A percentile compares a stretch with the other conserved stretches of the same genome.
Conservation (phyloP, 106 monocot species). For the Dioscorea alata region DNA sequence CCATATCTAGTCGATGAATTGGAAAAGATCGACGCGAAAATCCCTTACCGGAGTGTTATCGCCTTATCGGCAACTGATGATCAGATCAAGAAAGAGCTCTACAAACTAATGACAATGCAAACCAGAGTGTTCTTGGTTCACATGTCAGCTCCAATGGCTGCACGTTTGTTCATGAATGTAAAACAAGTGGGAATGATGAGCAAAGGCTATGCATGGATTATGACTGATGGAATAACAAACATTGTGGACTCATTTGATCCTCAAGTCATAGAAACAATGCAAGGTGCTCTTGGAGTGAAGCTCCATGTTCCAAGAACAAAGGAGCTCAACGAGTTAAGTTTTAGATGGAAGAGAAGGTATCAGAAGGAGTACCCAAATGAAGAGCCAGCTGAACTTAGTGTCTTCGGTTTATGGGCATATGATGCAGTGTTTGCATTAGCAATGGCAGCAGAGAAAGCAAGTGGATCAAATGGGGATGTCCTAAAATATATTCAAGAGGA, state of each 20-base stretch:
- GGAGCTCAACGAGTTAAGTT: conserved; percentile 15
- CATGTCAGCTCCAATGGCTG: conserved; percentile 22
- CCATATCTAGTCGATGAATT: conserved; percentile 47
- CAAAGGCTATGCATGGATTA: conserved; percentile 57
- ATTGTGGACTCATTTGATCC: conserved; percentile 17
- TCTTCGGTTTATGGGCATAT: conserved; percentile 12
- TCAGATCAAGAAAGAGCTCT: conserved; percentile 23
- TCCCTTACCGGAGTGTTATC: conserved; percentile 35
- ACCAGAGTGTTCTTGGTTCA: conserved; percentile 67
- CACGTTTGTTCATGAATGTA: conserved; percentile 25
- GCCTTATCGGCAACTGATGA: conserved; percentile 12
- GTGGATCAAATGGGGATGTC: neutral
- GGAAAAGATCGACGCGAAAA: conserved; percentile 9
- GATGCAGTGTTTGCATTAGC: conserved; percentile 15
- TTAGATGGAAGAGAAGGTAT: conserved; percentile 38
- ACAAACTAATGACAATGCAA: conserved; percentile 27
- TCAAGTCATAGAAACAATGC: conserved; percentile 17
- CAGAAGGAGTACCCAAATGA: neutral
- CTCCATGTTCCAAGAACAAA: conserved; percentile 18
- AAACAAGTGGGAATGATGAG: conserved; percentile 41
- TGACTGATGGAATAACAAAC: conserved; percentile 35
- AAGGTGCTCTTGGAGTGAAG: conserved; percentile 54
- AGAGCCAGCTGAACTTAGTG: neutral
- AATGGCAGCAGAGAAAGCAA: conserved; percentile 24
- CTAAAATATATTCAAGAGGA: conserved; percentile 10